phyloP scores from a whole-genome alignment of 2,329 filamentous ascomycete genomes.

The Camillea tinctor region DNA sequence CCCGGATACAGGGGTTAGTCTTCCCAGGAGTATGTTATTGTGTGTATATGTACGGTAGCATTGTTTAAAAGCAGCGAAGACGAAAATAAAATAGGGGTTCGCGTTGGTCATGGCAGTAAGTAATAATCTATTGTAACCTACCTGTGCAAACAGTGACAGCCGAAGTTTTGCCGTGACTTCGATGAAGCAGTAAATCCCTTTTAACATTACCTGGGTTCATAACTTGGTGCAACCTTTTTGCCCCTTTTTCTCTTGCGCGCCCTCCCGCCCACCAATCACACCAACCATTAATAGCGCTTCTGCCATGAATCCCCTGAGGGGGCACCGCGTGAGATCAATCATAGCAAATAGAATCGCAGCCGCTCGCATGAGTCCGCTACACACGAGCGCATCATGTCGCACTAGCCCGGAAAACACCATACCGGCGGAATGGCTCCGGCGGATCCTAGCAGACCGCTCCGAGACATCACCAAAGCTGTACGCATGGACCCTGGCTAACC shows the following conservation, averaged over 20 bases:
- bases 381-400: constrained; percentile 2
- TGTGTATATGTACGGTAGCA: neutral
- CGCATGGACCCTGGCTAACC: constrained; percentile 30
- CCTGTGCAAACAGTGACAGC: neutral
- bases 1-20: neutral
- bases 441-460: constrained; percentile 17
- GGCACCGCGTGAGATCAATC: constrained; percentile 2
- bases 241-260: no score
- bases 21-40: neutral
- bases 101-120: neutral
- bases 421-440: constrained; percentile 22
- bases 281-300: neutral
- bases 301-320: constrained; percentile 12
- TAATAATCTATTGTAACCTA: no score
- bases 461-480: constrained; percentile 26
- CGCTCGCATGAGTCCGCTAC: neutral
- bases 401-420: neutral
- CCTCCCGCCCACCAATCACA: neutral
- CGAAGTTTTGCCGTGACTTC: neutral
- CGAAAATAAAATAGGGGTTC: neutral
- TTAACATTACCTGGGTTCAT: no score
- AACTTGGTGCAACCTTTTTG: neutral
- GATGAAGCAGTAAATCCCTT: neutral
- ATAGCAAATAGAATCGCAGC: neutral
- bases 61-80: neutral